phyloP scores from a whole-genome alignment of 2,329 filamentous ascomycete species.

The Exophiala viscosa region DNA sequence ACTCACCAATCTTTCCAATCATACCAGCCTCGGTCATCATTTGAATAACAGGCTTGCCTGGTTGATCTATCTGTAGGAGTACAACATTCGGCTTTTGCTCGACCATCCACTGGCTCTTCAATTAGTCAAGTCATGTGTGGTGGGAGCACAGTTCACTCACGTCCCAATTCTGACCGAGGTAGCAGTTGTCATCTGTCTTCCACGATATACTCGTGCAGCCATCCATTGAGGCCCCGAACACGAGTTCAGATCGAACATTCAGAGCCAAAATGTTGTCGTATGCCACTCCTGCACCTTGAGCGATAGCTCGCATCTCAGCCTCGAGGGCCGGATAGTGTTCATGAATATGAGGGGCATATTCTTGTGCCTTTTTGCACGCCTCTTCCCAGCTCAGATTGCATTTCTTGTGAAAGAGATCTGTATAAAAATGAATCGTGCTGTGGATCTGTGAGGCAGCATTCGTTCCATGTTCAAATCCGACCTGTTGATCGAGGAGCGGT shows the following conservation, averaged over 20 bases:
- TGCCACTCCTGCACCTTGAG: not conserved
- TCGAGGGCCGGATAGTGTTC: slow-evolving; percentile 1
- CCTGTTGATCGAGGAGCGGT: not conserved
- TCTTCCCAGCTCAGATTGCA: slow-evolving; percentile 1
- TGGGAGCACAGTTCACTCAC: not conserved
- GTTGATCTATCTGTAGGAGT: not conserved
- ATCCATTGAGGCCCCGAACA: not conserved
- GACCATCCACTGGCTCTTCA: not conserved
- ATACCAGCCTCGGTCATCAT: slow-evolving; percentile 55
- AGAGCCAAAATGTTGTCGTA: not conserved
- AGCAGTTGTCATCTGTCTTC: not conserved
- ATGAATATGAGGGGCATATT: slow-evolving; percentile 2
- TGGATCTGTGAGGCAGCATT: slow-evolving; percentile 1
- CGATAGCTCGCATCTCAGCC: not conserved
- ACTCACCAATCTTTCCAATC: slow-evolving; percentile 16
- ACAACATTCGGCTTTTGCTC: not conserved
- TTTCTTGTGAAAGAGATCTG: slow-evolving; percentile 1
- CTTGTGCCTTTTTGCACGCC: not conserved
- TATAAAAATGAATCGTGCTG: slow-evolving; percentile 3
- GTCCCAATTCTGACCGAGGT: not conserved
- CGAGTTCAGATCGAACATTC: not conserved
- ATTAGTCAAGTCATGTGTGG: not conserved
- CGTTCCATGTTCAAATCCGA: slow-evolving; percentile 5
- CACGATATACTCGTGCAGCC: not conserved
- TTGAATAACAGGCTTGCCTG: slow-evolving; percentile 44